These are phyloP conservation scores for Westerdykella ornata DNA, from an alignment of 2,329 filamentous ascomycete species.

Conservation along the genomic window DNA sequence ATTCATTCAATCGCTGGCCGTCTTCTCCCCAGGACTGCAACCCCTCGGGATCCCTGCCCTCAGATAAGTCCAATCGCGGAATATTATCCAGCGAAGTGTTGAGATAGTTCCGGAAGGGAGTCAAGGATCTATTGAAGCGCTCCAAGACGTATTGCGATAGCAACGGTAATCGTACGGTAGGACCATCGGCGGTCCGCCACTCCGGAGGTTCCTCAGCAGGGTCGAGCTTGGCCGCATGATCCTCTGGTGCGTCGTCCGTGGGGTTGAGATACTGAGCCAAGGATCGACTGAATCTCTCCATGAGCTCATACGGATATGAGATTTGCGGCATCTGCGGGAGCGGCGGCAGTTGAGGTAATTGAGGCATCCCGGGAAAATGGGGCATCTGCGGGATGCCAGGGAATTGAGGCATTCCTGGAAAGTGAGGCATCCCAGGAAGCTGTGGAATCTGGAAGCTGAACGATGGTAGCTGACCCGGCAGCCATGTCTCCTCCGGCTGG, in stretches of 20 bases:
- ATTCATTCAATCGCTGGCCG: constrained; percentile 18
- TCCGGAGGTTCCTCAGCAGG: constrained; percentile 34
- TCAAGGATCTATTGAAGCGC: constrained; percentile 40
- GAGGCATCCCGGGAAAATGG: constrained; percentile 23
- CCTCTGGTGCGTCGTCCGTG: constrained; percentile 27
- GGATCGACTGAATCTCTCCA: constrained; percentile 34
- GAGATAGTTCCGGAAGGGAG: constrained; percentile 43
- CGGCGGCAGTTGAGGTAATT: constrained; percentile 30
- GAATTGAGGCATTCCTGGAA: constrained; percentile 14
- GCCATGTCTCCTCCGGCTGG: constrained; percentile 34
- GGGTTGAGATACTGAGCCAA: constrained; percentile 42
- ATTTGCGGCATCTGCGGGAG: constrained; percentile 28
- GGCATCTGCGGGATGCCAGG: constrained; percentile 9
- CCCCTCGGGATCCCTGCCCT: constrained; percentile 25
- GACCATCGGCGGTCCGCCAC: constrained; percentile 30
- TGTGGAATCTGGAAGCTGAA: constrained; percentile 35
- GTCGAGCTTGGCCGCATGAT: constrained; percentile 33
- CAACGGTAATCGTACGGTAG: constrained; percentile 34
- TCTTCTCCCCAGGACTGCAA: constrained; percentile 32
- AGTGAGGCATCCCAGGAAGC: constrained; percentile 26
- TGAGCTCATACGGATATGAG: constrained; percentile 30
- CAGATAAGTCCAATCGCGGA: constrained; percentile 22
- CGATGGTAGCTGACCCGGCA: constrained; percentile 31
- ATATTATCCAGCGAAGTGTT: constrained; percentile 28
- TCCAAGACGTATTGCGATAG: constrained; percentile 43